These are phyloP conservation scores for Pseudevernia furfuracea DNA, from an alignment of 495 filamentous ascomycete genomes.

Conservation along the genomic window DNA sequence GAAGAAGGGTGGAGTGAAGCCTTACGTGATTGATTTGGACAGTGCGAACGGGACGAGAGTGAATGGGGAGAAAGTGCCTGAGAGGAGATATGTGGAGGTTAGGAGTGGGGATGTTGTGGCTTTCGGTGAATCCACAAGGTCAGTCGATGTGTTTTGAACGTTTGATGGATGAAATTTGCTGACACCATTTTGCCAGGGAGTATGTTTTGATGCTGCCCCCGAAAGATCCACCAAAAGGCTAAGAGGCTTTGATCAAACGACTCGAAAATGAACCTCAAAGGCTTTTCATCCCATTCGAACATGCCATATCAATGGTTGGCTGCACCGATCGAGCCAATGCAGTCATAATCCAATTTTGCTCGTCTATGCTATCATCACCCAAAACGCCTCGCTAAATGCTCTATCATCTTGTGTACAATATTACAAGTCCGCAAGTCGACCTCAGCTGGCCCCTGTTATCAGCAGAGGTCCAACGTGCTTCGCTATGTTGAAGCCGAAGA, in stretches of 20 bases:
- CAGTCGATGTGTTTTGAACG: background rate
- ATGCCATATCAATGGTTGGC: background rate
- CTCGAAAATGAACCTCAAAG: background rate
- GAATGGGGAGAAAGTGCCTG: conserved; percentile 65
- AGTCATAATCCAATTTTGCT: conserved; percentile 7
- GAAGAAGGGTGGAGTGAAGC: conserved; percentile 69
- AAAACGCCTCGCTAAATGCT: conserved; percentile 20
- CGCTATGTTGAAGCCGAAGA: conserved; percentile 50
- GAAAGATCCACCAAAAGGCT: conserved; percentile 10
- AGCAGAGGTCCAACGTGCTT: conserved; percentile 45
- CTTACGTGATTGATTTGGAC: conserved; percentile 88
- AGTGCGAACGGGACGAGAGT: conserved; percentile 86
- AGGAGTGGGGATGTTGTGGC: conserved; percentile 79
- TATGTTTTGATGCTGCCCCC: conserved; percentile 71
- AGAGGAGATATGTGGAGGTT: conserved; percentile 75
- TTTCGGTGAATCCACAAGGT: conserved; percentile 53
- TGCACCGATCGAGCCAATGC: background rate
- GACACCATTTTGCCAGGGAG: conserved; percentile 51
- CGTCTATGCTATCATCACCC: conserved; percentile 3
- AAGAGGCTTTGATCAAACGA: background rate
- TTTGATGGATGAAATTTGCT: background rate
- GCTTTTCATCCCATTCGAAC: background rate
- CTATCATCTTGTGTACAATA: conserved; percentile 21
- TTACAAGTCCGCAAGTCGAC: background rate
- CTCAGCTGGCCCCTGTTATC: conserved; percentile 21